Base-by-base conservation (phyloP, 2,329 filamentous ascomycete genomes). In the Trematosphaeria pertusa region DNA sequence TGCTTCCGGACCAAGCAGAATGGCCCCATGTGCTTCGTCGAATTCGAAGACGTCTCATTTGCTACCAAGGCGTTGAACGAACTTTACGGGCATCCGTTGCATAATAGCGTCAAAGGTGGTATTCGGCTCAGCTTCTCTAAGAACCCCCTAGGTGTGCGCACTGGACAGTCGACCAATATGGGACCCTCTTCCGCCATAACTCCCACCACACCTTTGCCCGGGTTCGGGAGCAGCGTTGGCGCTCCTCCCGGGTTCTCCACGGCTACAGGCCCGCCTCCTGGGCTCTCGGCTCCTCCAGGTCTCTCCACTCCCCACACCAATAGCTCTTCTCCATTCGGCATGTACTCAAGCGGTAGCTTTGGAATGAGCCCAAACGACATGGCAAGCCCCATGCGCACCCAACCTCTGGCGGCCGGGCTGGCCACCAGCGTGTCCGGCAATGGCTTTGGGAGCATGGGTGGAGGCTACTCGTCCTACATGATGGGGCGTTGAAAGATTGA, bases 21-120 rank as follows among this genome's bases (percentile, higher is more conserved):
- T 61, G 93, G 93, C 0, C 93, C 93, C 2, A 97, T 97, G 92
- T 97, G 94, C 69, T 97, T 97, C 71, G 94, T 99, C 28, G 94
- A 99, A 72, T 99, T 97, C 61, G 93, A 97, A 64, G 92, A 97
- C 62, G 82, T 96, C 9, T 88, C 89, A 1, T 93, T 91, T 64
- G 93, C 94, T 0, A 97, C 93, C 32, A 96, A 94, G 73, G 88
- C 92, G 1, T 80, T 97, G 2, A 85, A 92, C 55, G 91, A 97
- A 46, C 80, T 97, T 1, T 97, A 97, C 64, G 94, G 94, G 0
- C 85, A 88, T 38, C 85, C 84, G 37, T 81, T 97, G 22, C 91
- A 92, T 68, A 97, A 96, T 73, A 96, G 91, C 64, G 83, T 91
- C 65, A 97, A 96, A 70, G 93, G 93, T 5, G 94, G 94, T 24